Evolutionary conservation across 495 filamentous ascomycete species (phyloP).

Genomic region (Podospora bellae-mahoneyi): DNA sequence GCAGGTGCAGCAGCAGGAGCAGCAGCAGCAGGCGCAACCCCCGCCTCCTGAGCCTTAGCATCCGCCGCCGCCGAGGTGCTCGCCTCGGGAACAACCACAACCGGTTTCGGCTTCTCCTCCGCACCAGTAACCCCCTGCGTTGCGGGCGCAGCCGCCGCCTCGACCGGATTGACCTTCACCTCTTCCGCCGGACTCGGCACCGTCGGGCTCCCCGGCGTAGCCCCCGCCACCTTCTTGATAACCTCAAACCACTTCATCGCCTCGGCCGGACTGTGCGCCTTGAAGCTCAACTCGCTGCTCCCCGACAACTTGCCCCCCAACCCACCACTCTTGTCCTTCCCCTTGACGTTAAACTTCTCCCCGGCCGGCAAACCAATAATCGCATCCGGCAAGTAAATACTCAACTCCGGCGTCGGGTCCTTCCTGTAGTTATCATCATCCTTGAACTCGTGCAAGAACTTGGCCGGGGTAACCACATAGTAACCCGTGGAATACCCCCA

Average conservation of each 20-base stretch:
- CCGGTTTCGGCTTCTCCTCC: slow-evolving; percentile 22
- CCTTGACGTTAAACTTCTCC: slow-evolving; percentile 89
- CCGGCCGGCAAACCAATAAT: slow-evolving; percentile 69
- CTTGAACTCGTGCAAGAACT: slow-evolving; percentile 94
- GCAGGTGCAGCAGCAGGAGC: slow-evolving; percentile 13
- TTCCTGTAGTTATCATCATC: slow-evolving; percentile 78
- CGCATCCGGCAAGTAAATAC: slow-evolving; percentile 90
- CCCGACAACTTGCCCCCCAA: slow-evolving; percentile 53
- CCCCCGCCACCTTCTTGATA: slow-evolving; percentile 50
- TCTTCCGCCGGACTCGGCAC: slow-evolving; percentile 16
- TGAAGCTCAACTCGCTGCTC: slow-evolving; percentile 52
- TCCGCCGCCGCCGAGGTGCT: slow-evolving; percentile 8
- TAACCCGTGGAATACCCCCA: slow-evolving; percentile 76
- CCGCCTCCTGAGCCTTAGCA: slow-evolving; percentile 37
- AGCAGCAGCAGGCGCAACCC: slow-evolving; percentile 19
- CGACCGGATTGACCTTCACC: not conserved
- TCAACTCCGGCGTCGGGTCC: slow-evolving; percentile 81
- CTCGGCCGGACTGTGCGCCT: slow-evolving; percentile 67
- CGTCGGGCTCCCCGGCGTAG: slow-evolving; percentile 29
- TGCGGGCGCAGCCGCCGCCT: slow-evolving; percentile 9
- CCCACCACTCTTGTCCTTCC: slow-evolving; percentile 67
- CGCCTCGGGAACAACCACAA: slow-evolving; percentile 17
- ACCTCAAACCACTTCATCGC: slow-evolving; percentile 80
- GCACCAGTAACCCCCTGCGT: not conserved
- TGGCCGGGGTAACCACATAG: slow-evolving; percentile 82